Percentiles rank a stretch among this genome's conserved stretches.
Evolutionary conservation across 768 basidiomycete genomes (phyloP).

Genomic region (Leccinum barrowsii): DNA sequence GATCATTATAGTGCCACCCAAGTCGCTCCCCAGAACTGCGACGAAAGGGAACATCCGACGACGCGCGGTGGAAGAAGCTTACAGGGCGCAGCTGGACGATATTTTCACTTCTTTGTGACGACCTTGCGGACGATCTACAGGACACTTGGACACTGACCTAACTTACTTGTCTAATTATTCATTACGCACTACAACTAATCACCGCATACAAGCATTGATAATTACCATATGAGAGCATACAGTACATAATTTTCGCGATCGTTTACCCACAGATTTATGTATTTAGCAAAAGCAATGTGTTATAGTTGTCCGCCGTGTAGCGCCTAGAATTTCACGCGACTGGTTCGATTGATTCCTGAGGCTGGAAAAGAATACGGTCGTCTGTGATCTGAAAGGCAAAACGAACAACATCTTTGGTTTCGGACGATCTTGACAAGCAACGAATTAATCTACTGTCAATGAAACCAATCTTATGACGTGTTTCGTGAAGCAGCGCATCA

Average conservation of each 20-base stretch:
- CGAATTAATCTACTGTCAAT: slow-evolving; percentile 17
- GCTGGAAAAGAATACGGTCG: slow-evolving; percentile 13
- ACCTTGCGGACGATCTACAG: slow-evolving; percentile 1
- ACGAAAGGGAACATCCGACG: slow-evolving; percentile 83
- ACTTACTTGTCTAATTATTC: slow-evolving; percentile 19
- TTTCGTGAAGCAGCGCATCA: slow-evolving; percentile 15
- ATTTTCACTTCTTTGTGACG: slow-evolving; percentile 42
- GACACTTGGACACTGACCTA: slow-evolving; percentile 3
- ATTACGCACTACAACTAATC: slow-evolving; percentile 1
- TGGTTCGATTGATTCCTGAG: neutral
- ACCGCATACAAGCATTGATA: slow-evolving; percentile 9
- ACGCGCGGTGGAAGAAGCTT: slow-evolving; percentile 68
- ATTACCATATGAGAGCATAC: slow-evolving; percentile 15
- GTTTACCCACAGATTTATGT: neutral
- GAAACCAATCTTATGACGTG: slow-evolving; percentile 19
- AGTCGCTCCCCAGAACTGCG: slow-evolving; percentile 71
- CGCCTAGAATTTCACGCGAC: neutral
- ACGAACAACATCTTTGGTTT: slow-evolving; percentile 11
- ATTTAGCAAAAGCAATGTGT: slow-evolving; percentile 4
- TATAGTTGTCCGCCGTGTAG: neutral
- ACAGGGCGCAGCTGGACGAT: slow-evolving; percentile 52
- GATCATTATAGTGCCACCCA: slow-evolving; percentile 61
- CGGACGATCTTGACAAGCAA: slow-evolving; percentile 30
- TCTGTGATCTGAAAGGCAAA: slow-evolving; percentile 27
- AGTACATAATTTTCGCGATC: slow-evolving; percentile 8